These are phyloP conservation scores for Ormosia emarginata DNA, from an alignment of 306 rosid species.

Conservation along the genomic window DNA sequence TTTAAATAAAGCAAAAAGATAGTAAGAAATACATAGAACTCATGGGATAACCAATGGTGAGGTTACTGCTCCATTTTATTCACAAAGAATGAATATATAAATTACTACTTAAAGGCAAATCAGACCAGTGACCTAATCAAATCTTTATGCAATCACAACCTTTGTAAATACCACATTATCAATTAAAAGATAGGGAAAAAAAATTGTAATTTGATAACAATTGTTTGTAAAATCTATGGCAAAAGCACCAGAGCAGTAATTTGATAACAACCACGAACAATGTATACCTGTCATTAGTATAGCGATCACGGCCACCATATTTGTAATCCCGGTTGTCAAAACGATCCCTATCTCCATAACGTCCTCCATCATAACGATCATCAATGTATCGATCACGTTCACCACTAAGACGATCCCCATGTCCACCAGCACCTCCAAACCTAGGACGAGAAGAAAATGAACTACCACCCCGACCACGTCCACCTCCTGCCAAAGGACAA, in stretches of 20 bases:
- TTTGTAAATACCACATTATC: background rate
- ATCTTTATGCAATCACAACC: background rate
- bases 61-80: background rate
- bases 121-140: background rate
- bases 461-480: slow-evolving; percentile 63
- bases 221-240: background rate
- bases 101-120: background rate
- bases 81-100: background rate
- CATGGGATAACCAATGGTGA: background rate
- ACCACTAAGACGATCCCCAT: slow-evolving; percentile 73
- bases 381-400: slow-evolving; percentile 67
- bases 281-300: slow-evolving; percentile 72
- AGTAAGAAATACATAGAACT: background rate
- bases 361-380: slow-evolving; percentile 86
- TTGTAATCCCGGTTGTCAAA: slow-evolving; percentile 78
- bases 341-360: slow-evolving; percentile 78
- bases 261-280: background rate
- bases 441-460: slow-evolving; percentile 80
- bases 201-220: too few relatives aligned
- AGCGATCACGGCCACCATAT: slow-evolving; percentile 80
- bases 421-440: slow-evolving; percentile 67
- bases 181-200: background rate
- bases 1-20: background rate
- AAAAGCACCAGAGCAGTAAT: background rate
- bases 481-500: slow-evolving; percentile 74